These are phyloP conservation scores for Penicillium italicum DNA, from an alignment of 2,329 filamentous ascomycete species.

Conservation along the genomic window DNA sequence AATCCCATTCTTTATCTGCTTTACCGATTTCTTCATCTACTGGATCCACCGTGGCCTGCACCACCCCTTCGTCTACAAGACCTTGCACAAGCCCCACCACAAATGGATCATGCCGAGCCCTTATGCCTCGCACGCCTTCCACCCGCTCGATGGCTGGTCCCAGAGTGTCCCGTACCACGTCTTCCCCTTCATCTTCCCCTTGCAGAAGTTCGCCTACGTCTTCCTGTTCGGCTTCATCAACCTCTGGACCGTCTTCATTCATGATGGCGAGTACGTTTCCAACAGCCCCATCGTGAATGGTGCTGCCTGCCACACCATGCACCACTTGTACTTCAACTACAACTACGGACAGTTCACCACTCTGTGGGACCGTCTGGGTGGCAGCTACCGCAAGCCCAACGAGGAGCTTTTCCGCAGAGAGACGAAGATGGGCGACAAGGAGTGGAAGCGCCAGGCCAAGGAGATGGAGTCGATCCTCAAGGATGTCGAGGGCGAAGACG, in stretches of 20 bases:
- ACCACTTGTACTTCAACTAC: constrained; percentile 84
- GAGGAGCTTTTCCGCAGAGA: constrained; percentile 79
- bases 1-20: constrained; percentile 81
- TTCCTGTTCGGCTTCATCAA: constrained; percentile 88
- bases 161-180: constrained; percentile 90
- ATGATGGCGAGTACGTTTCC: constrained; percentile 91
- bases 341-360: constrained; percentile 97
- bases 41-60: constrained; percentile 86
- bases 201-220: constrained; percentile 87
- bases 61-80: constrained; percentile 77
- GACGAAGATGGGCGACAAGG: constrained; percentile 75
- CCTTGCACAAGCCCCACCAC: constrained; percentile 94
- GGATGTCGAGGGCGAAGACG: constrained; percentile 63
- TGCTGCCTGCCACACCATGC: constrained; percentile 91
- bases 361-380: constrained; percentile 82
- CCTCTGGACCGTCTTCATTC: constrained; percentile 93
- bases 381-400: constrained; percentile 83
- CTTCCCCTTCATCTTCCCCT: constrained; percentile 86
- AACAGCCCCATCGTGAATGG: constrained; percentile 92
- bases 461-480: constrained; percentile 74
- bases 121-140: constrained; percentile 89
- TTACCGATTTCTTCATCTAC: constrained; percentile 89
- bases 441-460: constrained; percentile 73
- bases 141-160: constrained; percentile 84
- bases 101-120: constrained; percentile 99